Percentiles rank a stretch among this genome's conserved stretches.
These are phyloP conservation scores for Panaeolus papilionaceus DNA, from an alignment of 768 basidiomycete genomes.

Conservation along the genomic window DNA sequence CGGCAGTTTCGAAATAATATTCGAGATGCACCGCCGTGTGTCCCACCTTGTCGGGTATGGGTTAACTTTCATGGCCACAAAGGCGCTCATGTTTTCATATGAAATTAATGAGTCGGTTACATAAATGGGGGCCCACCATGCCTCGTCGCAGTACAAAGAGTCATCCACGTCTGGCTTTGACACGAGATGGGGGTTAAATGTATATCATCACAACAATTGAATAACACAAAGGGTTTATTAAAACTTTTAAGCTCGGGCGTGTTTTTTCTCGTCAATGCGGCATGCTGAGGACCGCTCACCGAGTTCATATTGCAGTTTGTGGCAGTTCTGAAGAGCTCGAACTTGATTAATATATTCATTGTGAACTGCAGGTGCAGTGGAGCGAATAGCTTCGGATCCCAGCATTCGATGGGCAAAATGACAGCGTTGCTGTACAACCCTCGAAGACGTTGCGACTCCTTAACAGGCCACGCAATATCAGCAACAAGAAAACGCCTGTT, in stretches of 20 bases:
- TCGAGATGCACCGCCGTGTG: not conserved
- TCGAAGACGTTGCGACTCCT: not conserved
- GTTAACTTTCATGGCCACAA: slow-evolving; percentile 9
- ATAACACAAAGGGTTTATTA: not conserved
- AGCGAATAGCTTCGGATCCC: not conserved
- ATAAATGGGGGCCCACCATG: not conserved
- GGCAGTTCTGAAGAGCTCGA: not conserved
- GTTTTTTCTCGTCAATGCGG: slow-evolving; percentile 2
- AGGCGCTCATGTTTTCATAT: slow-evolving; percentile 8
- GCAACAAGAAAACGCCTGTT: slow-evolving; percentile 2
- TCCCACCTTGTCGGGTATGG: not conserved
- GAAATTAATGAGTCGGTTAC: not conserved
- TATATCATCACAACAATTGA: not conserved
- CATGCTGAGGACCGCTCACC: not conserved
- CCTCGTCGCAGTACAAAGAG: not conserved
- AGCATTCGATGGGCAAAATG: not conserved
- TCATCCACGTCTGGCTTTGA: not conserved
- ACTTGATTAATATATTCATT: not conserved
- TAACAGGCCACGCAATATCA: not conserved
- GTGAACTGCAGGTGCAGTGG: not conserved
- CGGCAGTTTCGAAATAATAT: not conserved
- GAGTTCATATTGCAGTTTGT: not conserved
- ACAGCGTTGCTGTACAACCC: not conserved
- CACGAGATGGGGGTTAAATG: slow-evolving; percentile 2
- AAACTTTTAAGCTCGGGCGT: slow-evolving; percentile 1